Evolutionary conservation across 1,284 basidiomycete genomes (phyloP).

Genomic region (Ganoderma lucidum): DNA sequence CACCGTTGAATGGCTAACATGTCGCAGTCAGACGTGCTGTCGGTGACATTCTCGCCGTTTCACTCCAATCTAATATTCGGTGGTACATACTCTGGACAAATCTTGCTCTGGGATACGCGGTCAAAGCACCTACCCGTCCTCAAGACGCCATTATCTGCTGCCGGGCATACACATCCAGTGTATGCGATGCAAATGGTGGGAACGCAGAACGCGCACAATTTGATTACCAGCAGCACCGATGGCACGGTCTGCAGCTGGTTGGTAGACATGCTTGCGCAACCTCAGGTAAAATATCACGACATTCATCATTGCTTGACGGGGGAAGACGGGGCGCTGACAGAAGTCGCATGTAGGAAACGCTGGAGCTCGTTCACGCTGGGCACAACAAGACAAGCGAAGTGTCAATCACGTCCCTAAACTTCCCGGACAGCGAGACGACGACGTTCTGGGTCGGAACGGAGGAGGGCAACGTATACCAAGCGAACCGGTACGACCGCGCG

Average conservation of each 20-base stretch:
- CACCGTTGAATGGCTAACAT: slow-evolving; percentile 22
- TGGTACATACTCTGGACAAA: slow-evolving; percentile 98
- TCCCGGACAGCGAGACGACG: slow-evolving; percentile 94
- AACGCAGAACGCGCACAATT: slow-evolving; percentile 97
- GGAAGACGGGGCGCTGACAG: slow-evolving; percentile 26
- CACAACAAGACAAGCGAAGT: slow-evolving; percentile 97
- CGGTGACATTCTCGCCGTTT: slow-evolving; percentile 96
- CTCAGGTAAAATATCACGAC: slow-evolving; percentile 67
- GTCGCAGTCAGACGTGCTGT: slow-evolving; percentile 92
- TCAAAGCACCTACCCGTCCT: slow-evolving; percentile 95
- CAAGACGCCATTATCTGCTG: slow-evolving; percentile 94
- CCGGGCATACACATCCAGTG: slow-evolving; percentile 97
- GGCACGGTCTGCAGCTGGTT: slow-evolving; percentile 98
- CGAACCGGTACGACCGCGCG: slow-evolving; percentile 95
- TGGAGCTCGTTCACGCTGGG: slow-evolving; percentile 85
- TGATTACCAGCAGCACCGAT: slow-evolving; percentile 96
- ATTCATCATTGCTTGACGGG: not conserved
- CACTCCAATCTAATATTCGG: slow-evolving; percentile 98
- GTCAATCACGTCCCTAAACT: slow-evolving; percentile 90
- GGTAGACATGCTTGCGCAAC: slow-evolving; percentile 97
- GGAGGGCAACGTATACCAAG: slow-evolving; percentile 96
- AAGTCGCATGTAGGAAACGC: slow-evolving; percentile 75
- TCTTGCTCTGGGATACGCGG: slow-evolving; percentile 98
- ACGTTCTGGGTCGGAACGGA: slow-evolving; percentile 98
- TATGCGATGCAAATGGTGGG: slow-evolving; percentile 98